phyloP scores from a whole-genome alignment of 805 yeast genomes.

The Metschnikowia dekortorum region DNA sequence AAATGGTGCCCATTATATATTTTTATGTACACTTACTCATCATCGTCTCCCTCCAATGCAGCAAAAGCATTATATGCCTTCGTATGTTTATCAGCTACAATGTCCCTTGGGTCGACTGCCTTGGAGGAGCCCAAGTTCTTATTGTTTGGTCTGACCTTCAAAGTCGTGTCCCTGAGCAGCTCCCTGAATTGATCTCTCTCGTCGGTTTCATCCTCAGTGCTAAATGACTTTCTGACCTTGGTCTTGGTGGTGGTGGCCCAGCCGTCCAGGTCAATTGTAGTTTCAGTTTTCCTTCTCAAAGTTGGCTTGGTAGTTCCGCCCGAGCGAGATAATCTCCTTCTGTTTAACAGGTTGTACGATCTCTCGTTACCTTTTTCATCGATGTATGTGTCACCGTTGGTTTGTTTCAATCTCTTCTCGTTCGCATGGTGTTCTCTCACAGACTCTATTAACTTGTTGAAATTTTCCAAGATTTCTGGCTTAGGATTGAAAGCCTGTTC shows the following conservation, averaged over 20 bases:
- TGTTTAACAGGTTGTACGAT: constrained; percentile 43
- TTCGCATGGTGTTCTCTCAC: constrained; percentile 48
- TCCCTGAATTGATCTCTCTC: constrained; percentile 46
- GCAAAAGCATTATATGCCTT: constrained; percentile 75
- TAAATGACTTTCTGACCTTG: constrained; percentile 45
- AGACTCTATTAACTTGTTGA: constrained; percentile 61
- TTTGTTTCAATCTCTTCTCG: constrained; percentile 27
- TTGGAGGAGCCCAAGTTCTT: constrained; percentile 71
- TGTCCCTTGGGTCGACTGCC: constrained; percentile 70
- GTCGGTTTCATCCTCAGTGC: constrained; percentile 44
- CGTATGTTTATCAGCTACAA: constrained; percentile 62
- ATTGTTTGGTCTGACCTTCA: constrained; percentile 60
- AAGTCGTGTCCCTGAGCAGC: constrained; percentile 40
- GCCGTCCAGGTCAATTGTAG: constrained; percentile 70
- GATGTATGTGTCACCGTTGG: constrained; percentile 42
- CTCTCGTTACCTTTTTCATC: constrained; percentile 44
- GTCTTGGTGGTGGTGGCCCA: constrained; percentile 65
- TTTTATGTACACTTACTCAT: constrained; percentile 22
- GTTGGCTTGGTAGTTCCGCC: constrained; percentile 37
- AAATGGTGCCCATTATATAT: constrained; percentile 1
- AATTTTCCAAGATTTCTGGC: constrained; percentile 60
- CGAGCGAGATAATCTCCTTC: constrained; percentile 62
- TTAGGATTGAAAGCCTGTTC: constrained; percentile 56
- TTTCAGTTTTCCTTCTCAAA: constrained; percentile 52
- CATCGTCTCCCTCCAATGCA: constrained; percentile 63